These are phyloP conservation scores for Aspergillus awamori DNA, from an alignment of 2,329 filamentous ascomycete genomes.

Conservation along the genomic window DNA sequence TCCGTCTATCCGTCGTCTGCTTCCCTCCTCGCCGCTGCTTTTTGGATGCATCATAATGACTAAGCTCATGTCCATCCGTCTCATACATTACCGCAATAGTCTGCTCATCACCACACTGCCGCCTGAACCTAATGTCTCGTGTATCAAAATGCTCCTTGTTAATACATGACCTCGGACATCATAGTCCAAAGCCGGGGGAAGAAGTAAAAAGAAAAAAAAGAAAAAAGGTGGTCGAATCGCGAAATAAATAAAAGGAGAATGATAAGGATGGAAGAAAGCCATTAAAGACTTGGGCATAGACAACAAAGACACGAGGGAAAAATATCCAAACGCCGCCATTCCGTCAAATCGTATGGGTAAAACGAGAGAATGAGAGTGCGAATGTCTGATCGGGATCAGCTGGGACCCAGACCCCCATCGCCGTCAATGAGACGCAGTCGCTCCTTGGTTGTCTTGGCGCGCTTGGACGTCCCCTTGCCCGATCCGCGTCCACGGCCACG, in stretches of 20 bases:
- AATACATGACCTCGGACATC: conserved; percentile 17
- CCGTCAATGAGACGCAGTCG: conserved; percentile 50
- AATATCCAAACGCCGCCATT: conserved; percentile 21
- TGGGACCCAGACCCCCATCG: conserved; percentile 40
- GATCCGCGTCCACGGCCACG: conserved; percentile 60
- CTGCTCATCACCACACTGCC: background rate
- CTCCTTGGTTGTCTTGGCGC: conserved; percentile 62
- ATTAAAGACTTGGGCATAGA: conserved; percentile 9
- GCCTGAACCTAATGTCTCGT: background rate
- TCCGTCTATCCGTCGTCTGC: conserved; percentile 15
- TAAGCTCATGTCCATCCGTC: background rate
- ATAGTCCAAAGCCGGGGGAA: background rate
- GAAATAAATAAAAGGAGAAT: conserved; percentile 7
- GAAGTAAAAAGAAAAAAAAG: conserved; percentile 4
- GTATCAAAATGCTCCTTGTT: conserved; percentile 17
- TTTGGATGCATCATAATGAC: conserved; percentile 3
- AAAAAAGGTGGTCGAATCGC: conserved; percentile 3
- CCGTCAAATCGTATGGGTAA: conserved; percentile 16
- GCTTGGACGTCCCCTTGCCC: conserved; percentile 61
- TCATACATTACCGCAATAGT: conserved; percentile 6
- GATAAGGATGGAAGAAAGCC: background rate
- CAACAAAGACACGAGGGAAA: conserved; percentile 9
- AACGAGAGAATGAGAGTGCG: conserved; percentile 3
- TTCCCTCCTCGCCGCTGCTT: conserved; percentile 8
- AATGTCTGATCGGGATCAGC: conserved; percentile 15